Evolutionary conservation across 257 asterid species (phyloP).

Genomic region (Scutellaria galericulata): DNA sequence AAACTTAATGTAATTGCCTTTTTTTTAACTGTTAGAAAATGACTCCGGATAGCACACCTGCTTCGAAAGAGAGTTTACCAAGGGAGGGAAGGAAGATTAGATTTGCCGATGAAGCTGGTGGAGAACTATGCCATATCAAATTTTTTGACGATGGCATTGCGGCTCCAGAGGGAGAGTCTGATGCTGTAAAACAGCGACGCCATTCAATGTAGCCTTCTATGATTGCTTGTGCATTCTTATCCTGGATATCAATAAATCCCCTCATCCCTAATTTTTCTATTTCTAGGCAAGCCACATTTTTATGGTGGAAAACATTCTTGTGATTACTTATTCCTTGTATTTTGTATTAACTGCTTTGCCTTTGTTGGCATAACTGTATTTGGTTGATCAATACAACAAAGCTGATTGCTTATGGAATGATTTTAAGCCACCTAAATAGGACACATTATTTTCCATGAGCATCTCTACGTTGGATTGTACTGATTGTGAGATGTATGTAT

Average conservation of each 20-base stretch:
- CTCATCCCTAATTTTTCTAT: background rate
- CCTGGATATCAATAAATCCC: background rate
- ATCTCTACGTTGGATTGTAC: too few relatives aligned
- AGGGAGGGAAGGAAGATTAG: constrained; percentile 61
- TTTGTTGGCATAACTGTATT: too few relatives aligned
- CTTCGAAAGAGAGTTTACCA: constrained; percentile 38
- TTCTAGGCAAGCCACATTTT: background rate
- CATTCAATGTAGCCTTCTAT: constrained; percentile 15
- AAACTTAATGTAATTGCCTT: constrained; percentile 22
- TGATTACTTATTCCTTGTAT: too few relatives aligned
- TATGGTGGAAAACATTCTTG: too few relatives aligned
- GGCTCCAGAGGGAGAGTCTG: constrained; percentile 40
- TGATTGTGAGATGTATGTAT: too few relatives aligned
- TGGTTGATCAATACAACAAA: too few relatives aligned
- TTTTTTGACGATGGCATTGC: constrained; percentile 47
- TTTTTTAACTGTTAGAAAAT: constrained; percentile 49
- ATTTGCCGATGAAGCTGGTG: constrained; percentile 96
- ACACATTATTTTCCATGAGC: too few relatives aligned
- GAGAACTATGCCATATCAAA: constrained; percentile 74
- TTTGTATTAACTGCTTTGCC: too few relatives aligned
- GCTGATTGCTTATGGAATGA: too few relatives aligned
- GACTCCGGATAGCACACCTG: constrained; percentile 50
- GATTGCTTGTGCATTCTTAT: constrained; percentile 10
- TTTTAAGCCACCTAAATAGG: too few relatives aligned
- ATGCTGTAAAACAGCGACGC: constrained; percentile 36